These are phyloP conservation scores for Ehretia macrophylla DNA, from an alignment of 257 asterid species.

Conservation along the genomic window DNA sequence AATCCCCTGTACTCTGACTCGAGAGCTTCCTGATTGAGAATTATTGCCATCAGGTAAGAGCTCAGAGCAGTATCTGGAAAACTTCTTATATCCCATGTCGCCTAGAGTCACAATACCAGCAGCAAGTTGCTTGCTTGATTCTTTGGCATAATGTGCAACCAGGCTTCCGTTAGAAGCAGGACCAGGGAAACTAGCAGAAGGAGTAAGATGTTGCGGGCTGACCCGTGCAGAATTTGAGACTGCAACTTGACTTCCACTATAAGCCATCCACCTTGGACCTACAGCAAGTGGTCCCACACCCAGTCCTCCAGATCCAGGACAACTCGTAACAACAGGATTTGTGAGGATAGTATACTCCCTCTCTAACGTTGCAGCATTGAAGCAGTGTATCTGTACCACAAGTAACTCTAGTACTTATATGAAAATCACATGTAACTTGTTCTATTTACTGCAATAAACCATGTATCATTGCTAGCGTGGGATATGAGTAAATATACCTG, in stretches of 20 bases:
- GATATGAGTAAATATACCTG: slow-evolving; percentile 49
- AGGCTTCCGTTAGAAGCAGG: slow-evolving; percentile 70
- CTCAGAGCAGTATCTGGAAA: slow-evolving; percentile 82
- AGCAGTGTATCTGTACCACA: slow-evolving; percentile 64
- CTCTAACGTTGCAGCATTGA: slow-evolving; percentile 73
- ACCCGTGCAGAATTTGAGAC: slow-evolving; percentile 57
- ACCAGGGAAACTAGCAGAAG: slow-evolving; percentile 52
- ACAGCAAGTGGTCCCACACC: slow-evolving; percentile 95
- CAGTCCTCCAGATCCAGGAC: slow-evolving; percentile 42
- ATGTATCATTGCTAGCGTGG: neutral
- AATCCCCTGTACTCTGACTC: slow-evolving; percentile 39
- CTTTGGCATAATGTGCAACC: slow-evolving; percentile 91
- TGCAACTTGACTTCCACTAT: slow-evolving; percentile 79
- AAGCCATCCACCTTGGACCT: slow-evolving; percentile 96
- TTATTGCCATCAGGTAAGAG: slow-evolving; percentile 57
- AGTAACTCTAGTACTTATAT: slow-evolving; percentile 5
- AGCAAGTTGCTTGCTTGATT: slow-evolving; percentile 93
- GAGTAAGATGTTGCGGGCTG: slow-evolving; percentile 69
- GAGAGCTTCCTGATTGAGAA: slow-evolving; percentile 45
- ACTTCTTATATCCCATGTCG: slow-evolving; percentile 82
- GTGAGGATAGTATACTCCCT: slow-evolving; percentile 71
- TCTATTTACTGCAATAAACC: neutral
- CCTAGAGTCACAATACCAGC: slow-evolving; percentile 86
- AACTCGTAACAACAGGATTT: slow-evolving; percentile 63
- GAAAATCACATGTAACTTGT: neutral